Conservation (phyloP, 306 rosid species). For the Purshia tridentata region DNA sequence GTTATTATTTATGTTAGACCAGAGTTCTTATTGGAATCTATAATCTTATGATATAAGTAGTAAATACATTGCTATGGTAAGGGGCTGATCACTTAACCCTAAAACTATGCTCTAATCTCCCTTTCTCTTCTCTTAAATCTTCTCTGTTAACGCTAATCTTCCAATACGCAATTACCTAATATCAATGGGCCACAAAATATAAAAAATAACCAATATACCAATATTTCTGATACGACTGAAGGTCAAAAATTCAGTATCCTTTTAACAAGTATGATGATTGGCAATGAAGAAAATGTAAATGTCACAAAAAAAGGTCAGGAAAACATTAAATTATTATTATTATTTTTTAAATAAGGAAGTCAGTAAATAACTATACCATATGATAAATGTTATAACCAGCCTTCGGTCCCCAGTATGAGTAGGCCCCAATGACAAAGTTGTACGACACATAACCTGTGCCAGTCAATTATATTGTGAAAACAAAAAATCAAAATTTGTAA, state of each 20-base stretch:
- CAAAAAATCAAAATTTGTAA: background rate
- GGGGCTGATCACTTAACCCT: background rate
- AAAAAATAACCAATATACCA: constrained; percentile 16
- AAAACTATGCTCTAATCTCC: background rate
- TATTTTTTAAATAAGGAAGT: background rate
- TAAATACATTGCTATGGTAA: background rate
- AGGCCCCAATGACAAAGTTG: constrained; percentile 93
- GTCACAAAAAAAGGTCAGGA: background rate
- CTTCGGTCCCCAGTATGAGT: constrained; percentile 97
- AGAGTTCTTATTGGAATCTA: background rate
- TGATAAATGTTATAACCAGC: constrained; percentile 89
- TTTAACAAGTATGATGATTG: constrained; percentile 9
- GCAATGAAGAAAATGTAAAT: constrained; percentile 11
- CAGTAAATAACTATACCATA: constrained; percentile 52
- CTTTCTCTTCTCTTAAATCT: background rate
- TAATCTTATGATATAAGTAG: background rate
- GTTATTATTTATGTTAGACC: background rate
- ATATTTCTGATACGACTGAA: background rate
- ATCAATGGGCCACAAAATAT: constrained; percentile 17
- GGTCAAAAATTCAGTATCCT: constrained; percentile 2
- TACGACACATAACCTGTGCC: constrained; percentile 78
- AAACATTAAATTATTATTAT: background rate
- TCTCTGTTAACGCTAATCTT: background rate
- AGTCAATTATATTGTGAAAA: constrained; percentile 25
- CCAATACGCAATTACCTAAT: background rate